phyloP scores from a whole-genome alignment of 768 basidiomycete genomes.

The Boletus coccyginus region DNA sequence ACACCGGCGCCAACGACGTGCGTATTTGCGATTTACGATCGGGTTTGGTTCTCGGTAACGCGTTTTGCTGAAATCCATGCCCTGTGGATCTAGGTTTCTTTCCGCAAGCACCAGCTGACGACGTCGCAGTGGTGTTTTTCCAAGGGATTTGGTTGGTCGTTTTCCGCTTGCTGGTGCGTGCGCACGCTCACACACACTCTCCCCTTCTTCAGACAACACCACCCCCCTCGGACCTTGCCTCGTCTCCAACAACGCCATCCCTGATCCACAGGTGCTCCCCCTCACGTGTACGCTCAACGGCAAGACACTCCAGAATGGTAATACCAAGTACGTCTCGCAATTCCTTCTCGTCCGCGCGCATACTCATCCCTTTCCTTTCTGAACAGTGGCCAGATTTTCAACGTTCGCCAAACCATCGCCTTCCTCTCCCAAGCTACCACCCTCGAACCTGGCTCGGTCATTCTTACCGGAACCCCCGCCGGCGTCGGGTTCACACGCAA shows the following conservation, averaged over 20 bases:
- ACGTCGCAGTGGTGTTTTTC: constrained; percentile 88
- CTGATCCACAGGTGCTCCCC: constrained; percentile 61
- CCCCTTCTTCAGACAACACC: constrained; percentile 29
- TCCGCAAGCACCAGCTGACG: constrained; percentile 77
- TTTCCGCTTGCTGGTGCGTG: neutral
- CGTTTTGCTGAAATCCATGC: neutral
- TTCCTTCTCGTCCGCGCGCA: too few species aligned
- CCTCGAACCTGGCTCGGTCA: constrained; percentile 75
- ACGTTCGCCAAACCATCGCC: constrained; percentile 69
- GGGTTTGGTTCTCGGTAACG: neutral
- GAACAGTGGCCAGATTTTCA: constrained; percentile 77
- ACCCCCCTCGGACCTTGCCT: constrained; percentile 79
- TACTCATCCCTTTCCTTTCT: neutral
- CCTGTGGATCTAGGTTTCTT: constrained; percentile 47
- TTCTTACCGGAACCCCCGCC: constrained; percentile 80
- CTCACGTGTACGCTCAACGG: constrained; percentile 70
- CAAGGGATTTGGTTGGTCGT: constrained; percentile 71
- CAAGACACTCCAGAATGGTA: constrained; percentile 68
- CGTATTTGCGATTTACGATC: constrained; percentile 7
- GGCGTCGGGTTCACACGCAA: constrained; percentile 79
- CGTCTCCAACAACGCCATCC: constrained; percentile 60
- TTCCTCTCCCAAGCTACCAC: constrained; percentile 86
- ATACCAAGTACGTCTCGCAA: constrained; percentile 50
- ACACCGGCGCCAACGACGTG: constrained; percentile 79
- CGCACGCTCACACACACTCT: neutral